Evolutionary conservation across 2,329 filamentous ascomycete genomes (phyloP), one percentile per base, ranked within the genome.

Genomic region (Colletotrichum gloeosporioides): DNA sequence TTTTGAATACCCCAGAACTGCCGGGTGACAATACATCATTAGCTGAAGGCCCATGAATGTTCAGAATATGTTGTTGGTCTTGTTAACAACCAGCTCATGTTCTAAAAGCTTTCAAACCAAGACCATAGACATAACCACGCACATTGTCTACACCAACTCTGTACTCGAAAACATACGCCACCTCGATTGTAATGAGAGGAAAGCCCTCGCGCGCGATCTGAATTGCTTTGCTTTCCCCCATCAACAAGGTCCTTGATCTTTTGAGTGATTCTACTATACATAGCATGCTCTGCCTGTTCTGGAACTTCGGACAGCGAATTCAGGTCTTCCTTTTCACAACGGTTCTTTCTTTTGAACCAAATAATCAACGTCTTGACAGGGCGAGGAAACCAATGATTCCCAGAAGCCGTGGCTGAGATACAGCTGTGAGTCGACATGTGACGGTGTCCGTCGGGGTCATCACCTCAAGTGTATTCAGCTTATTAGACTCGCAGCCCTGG

Each of bases 331-430:
- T 44, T 16, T 6, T 39, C 34, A 39, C 34, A 39, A 18, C 34
- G 34, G 7, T 0, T 39, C 4, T 39, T 44, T 0, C 0, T 0
- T n/a, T n/a, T 49, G n/a, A 13, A 49, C 9, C n/a, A 49, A 22
- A 49, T 3, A 13, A 1, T 9, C 3, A 0, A 22, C 12, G 18
- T 22, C 9, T 49, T 22, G 0, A 49, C 39, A 49, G 7, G 39
- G 18, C 4, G 39, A 22, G 5, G 9, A 6, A 22, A 12, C 2
- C 18, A n/a, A 22, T 7, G 18, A 49, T n/a, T n/a, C 9, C 2
- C 18, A 22, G 39, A n/a, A 49, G 9, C 0, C 13, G 34, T 0
- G 34, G 16, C 34, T 36, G 15, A n/a, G 39, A 49, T n/a, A 12
- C 18, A 3, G 9, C 9, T 49, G 10, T 22, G 18, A 49, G 44